Evolutionary conservation across 1,284 basidiomycete genomes (phyloP), one percentile per base, ranked within the genome.

Genomic region (Tilletia setariae): DNA sequence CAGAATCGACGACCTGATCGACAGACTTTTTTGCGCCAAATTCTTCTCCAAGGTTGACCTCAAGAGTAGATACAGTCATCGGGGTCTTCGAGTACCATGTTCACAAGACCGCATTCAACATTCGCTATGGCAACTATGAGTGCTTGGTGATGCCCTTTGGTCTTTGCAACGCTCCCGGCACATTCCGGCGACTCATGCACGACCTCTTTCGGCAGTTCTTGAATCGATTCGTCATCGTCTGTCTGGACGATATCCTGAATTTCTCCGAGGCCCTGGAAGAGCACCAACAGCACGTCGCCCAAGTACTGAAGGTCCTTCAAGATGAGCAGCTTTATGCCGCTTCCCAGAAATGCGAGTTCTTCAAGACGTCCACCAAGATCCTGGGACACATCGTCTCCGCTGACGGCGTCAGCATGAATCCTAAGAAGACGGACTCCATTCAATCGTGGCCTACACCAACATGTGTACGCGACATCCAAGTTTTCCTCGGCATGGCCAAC

Each of bases 241-340:
- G 86, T 68, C 70, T 86, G 0, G 84, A 86, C 68, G 81, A 86
- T 65, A 86, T 86, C 59, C 75, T 86, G 40, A 85, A 86, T 53
- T 86, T 83, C 82, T 85, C 84, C 0, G 0, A 83, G 0, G 71
- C 73, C 0, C 16, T 83, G 0, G 81, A 83, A 9, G 83, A 86
- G 65, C 85, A 86, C 67, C 35, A 65, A 0, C 2, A 63, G 0
- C 78, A 85, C 66, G 71, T 85, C n/a, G n/a, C n/a, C n/a, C n/a
- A n/a, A n/a, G n/a, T n/a, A n/a, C n/a, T n/a, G n/a, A n/a, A n/a
- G n/a, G n/a, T n/a, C n/a, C n/a, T n/a, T n/a, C n/a, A n/a, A n/a
- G n/a, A n/a, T n/a, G n/a, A n/a, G n/a, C n/a, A n/a, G n/a, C n/a
- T n/a, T n/a, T n/a, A n/a, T n/a, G n/a, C n/a, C n/a, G n/a, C n/a